These are phyloP conservation scores for Malus domestica DNA, from an alignment of 306 rosid genomes.

Conservation along the genomic window DNA sequence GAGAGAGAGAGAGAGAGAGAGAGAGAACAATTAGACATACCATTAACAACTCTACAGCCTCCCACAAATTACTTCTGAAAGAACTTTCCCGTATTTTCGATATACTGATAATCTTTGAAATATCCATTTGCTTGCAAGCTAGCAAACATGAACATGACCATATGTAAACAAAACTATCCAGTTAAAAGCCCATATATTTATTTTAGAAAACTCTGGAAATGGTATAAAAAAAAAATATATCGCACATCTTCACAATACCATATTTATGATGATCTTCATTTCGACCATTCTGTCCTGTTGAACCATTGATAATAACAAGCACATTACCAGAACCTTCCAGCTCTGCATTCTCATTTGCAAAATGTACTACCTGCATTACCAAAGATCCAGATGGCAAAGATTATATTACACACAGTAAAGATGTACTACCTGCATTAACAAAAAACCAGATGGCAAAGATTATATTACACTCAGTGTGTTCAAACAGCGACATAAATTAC, in stretches of 20 bases:
- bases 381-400: not conserved
- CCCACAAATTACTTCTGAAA: slow-evolving; percentile 44
- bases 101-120: slow-evolving; percentile 39
- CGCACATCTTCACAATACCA: slow-evolving; percentile 34
- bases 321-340: slow-evolving; percentile 36
- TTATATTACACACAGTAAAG: not conserved
- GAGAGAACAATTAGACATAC: slow-evolving; percentile 28
- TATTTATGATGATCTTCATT: slow-evolving; percentile 20
- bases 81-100: slow-evolving; percentile 63
- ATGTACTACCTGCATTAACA: not conserved
- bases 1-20: not conserved
- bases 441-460: not conserved
- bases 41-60: slow-evolving; percentile 49
- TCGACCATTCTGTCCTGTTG: slow-evolving; percentile 23
- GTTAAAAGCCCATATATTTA: not conserved
- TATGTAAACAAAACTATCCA: not conserved
- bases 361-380: slow-evolving; percentile 44
- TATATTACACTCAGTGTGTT: not conserved
- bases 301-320: slow-evolving; percentile 28
- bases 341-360: slow-evolving; percentile 31
- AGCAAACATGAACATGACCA: slow-evolving; percentile 22
- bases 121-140: slow-evolving; percentile 42
- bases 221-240: not conserved
- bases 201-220: not conserved
- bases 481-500: slow-evolving; percentile 19